Base-by-base conservation (phyloP, 2,329 filamentous ascomycete genomes). In the Aureobasidium pullulans region DNA sequence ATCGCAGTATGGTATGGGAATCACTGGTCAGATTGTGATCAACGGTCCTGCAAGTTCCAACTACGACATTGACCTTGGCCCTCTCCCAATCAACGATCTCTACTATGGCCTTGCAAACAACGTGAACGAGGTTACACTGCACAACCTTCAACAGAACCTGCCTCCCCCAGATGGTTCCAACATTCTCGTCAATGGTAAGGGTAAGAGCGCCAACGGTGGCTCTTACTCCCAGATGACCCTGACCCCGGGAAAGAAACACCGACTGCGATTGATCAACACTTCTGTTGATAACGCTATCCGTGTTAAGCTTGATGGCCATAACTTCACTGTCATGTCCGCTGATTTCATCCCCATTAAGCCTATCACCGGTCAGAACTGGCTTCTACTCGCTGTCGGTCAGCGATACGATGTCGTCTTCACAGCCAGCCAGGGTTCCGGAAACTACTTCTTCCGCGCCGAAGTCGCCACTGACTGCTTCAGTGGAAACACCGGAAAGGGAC, bases 401-500 rank as follows among this genome's bases (percentile, higher is more conserved):
- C 72, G 76, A 4, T 77, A 78, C 69, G 76, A 79, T 52, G 75
- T 78, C 6, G 67, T 79, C 59, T 72, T 79, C 66, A 72, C 66
- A 19, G 74, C 76, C 43, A 76, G 77, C 61, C 75, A 77, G 62
- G 69, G 74, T 3, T 65, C 68, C 1, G 73, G 69, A 37, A 75
- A 69, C 62, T 78, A 77, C 65, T 79, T 76, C 76, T 75, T 78
- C 65, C 70, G 76, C 4, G 75, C 76, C 1, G 67, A 72, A 6
- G 64, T 69, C 8, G 75, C 72, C n/a, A 60, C 57, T 3, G 70
- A 64, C n/a, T 76, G 75, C 54, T 65, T 68, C 11, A 67, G 66
- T 54, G 72, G 57, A 15, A 71, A 72, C 48, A 68, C 67, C 36
- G 66, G 68, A 49, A 60, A 64, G 9, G 67, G 74, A 6, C 72